Evolutionary conservation across 805 yeast genomes (phyloP).

Genomic region (Gaillardinia entomophila): DNA sequence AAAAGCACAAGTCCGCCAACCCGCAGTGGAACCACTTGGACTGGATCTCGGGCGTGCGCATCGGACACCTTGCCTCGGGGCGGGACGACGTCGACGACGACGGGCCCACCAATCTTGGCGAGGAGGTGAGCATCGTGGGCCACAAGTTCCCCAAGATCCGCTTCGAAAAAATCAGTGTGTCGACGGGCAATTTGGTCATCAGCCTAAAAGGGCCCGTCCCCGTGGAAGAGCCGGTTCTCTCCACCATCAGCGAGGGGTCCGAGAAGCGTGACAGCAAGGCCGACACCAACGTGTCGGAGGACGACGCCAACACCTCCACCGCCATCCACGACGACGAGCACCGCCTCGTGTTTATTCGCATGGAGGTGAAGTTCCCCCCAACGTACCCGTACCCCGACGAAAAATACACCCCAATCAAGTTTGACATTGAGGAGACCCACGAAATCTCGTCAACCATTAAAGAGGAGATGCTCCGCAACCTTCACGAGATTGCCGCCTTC

Average conservation of each 20-base stretch:
- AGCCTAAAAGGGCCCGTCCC: constrained; percentile 63
- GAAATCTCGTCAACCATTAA: constrained; percentile 50
- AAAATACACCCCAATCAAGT: constrained; percentile 25
- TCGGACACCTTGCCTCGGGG: constrained; percentile 42
- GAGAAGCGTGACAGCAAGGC: constrained; percentile 1
- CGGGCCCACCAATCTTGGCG: constrained; percentile 68
- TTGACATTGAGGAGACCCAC: constrained; percentile 73
- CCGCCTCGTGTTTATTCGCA: constrained; percentile 56
- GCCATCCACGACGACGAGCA: constrained; percentile 22
- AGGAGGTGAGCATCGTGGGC: constrained; percentile 84
- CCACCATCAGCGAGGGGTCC: background rate
- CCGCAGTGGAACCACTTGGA: constrained; percentile 61
- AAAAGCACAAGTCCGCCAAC: constrained; percentile 30
- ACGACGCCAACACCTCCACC: constrained; percentile 1
- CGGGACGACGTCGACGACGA: constrained; percentile 15
- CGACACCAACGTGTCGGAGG: constrained; percentile 1
- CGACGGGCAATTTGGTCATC: constrained; percentile 72
- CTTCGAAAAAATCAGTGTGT: constrained; percentile 83
- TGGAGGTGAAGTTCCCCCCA: constrained; percentile 65
- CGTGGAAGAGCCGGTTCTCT: constrained; percentile 1
- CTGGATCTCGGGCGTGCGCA: constrained; percentile 91
- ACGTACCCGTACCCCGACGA: constrained; percentile 66
- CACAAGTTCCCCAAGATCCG: constrained; percentile 81
- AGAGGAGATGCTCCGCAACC: constrained; percentile 43
- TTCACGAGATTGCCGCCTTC: constrained; percentile 51